Conservation (phyloP, 192 early-diverging fungal species). For the Linnemannia schmuckeri region DNA sequence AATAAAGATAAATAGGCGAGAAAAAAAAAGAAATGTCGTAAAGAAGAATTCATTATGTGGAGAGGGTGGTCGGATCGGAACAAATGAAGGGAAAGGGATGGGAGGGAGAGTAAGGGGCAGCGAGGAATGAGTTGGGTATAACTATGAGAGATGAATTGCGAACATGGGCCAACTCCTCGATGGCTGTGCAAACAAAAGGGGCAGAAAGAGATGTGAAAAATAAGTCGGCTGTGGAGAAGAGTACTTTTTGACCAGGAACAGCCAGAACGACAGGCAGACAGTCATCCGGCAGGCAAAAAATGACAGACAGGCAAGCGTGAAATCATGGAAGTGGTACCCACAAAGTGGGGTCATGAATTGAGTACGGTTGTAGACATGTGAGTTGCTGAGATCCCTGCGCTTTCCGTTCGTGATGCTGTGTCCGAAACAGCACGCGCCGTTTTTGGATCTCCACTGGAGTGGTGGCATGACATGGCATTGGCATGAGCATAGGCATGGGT, state of each 20-base stretch:
- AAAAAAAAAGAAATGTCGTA: background rate
- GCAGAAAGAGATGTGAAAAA: background rate
- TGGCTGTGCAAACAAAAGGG: conserved; percentile 1
- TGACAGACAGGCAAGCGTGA: background rate
- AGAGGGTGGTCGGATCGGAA: background rate
- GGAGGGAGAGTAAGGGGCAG: background rate
- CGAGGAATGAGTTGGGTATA: background rate
- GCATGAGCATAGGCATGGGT: background rate
- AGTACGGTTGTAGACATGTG: background rate
- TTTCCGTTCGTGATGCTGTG: background rate
- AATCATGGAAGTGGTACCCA: background rate
- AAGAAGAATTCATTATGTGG: background rate
- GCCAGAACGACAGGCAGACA: conserved; percentile 3
- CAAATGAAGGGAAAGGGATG: background rate
- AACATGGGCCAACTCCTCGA: conserved; percentile 5
- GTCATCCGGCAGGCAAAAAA: background rate
- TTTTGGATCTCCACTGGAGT: background rate
- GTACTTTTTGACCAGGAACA: background rate
- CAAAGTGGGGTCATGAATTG: background rate
- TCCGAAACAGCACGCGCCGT: background rate
- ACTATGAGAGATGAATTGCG: background rate
- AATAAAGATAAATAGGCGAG: background rate
- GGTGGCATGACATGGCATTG: background rate
- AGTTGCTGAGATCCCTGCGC: background rate
- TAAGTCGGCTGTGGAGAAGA: background rate